Conservation (phyloP, 176 grass and related monocot species). For the Leersia perrieri region DNA sequence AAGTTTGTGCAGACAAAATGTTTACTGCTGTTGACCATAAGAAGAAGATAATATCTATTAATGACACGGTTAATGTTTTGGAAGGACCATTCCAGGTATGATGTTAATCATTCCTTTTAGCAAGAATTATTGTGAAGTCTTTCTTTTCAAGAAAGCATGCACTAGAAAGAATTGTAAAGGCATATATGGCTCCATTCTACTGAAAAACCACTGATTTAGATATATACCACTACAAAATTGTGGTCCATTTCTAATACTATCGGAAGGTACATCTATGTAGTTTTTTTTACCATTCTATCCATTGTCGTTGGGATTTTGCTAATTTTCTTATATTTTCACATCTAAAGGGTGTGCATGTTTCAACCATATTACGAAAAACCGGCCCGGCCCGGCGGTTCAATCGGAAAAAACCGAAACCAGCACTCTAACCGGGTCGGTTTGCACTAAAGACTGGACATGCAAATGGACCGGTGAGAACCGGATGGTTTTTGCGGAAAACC, state of each 20-base stretch:
- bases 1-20: constrained; percentile 81
- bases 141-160: constrained; percentile 11
- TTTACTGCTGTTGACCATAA: constrained; percentile 83
- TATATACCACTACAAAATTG: background rate
- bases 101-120: constrained; percentile 7
- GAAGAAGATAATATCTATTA: constrained; percentile 75
- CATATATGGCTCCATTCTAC: background rate
- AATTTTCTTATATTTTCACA: background rate
- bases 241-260: background rate
- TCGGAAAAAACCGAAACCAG: too few species aligned
- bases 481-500: too few species aligned
- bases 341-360: background rate
- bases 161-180: background rate
- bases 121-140: constrained; percentile 4
- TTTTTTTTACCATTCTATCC: background rate
- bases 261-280: background rate
- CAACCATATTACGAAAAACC: too few species aligned
- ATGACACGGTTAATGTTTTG: constrained; percentile 72
- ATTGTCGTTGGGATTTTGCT: background rate
- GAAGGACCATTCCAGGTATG: constrained; percentile 73
- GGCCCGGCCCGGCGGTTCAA: too few species aligned
- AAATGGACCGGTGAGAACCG: too few species aligned
- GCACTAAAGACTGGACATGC: too few species aligned
- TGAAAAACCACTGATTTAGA: background rate
- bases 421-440: too few species aligned